Conservation (phyloP, 2,329 filamentous ascomycete genomes). For the Fusarium fujikuroi region DNA sequence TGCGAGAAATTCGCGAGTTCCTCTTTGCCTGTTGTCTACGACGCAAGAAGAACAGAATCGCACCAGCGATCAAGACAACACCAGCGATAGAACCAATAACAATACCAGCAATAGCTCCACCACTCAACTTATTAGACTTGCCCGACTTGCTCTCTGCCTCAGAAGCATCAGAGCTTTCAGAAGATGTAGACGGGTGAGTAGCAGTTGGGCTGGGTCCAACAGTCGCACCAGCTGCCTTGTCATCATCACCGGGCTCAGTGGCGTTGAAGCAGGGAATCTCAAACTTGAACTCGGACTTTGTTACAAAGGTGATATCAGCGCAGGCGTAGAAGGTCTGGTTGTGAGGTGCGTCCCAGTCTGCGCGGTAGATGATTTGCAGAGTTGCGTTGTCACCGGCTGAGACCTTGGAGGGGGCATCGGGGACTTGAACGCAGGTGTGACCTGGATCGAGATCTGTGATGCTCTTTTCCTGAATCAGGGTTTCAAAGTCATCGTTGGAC, state of each 20-base stretch:
- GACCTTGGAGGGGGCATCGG: slow-evolving; percentile 49
- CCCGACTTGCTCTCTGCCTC: slow-evolving; percentile 3
- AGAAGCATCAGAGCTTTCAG: slow-evolving; percentile 7
- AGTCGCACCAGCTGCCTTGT: slow-evolving; percentile 30
- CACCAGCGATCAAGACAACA: slow-evolving; percentile 67
- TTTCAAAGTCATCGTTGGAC: slow-evolving; percentile 54
- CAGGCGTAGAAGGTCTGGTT: slow-evolving; percentile 62
- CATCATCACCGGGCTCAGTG: slow-evolving; percentile 48
- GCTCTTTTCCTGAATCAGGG: slow-evolving; percentile 49
- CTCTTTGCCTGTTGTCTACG: slow-evolving; percentile 38
- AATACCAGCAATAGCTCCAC: slow-evolving; percentile 79
- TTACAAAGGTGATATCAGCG: slow-evolving; percentile 59
- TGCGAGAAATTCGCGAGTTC: slow-evolving; percentile 26
- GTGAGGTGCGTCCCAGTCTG: slow-evolving; percentile 55
- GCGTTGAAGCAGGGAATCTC: slow-evolving; percentile 57
- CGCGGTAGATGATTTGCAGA: slow-evolving; percentile 60
- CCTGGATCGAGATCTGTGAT: slow-evolving; percentile 56
- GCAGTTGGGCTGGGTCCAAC: slow-evolving; percentile 20
- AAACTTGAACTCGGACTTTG: slow-evolving; percentile 47
- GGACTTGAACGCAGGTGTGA: slow-evolving; percentile 57
- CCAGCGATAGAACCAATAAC: slow-evolving; percentile 76
- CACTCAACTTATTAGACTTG: slow-evolving; percentile 72
- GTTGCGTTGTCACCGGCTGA: slow-evolving; percentile 59
- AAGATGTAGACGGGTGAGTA: slow-evolving; percentile 6
- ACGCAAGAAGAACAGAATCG: slow-evolving; percentile 66